Base-by-base conservation (phyloP, 208 protist genomes). In the Leptomonas pyrrhocoris region DNA sequence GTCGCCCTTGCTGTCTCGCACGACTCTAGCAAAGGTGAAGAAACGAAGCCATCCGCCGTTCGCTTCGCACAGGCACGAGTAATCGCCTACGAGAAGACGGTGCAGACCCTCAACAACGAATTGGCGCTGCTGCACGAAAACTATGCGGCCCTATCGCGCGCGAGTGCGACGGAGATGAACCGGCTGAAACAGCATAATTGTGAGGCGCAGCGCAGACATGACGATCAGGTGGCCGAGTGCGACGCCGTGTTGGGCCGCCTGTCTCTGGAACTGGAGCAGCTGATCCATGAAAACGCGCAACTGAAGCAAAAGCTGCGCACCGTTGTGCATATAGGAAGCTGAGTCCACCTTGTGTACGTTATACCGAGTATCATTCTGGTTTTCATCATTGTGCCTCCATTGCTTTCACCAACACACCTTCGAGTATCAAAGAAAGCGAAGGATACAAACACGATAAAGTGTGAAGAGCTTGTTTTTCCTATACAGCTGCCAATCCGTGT, bases 241-340 rank as follows among this genome's bases (percentile, higher is more conserved):
- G 81, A 94, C 64, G 61, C 77, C 0, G 82, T 89, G 45, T 63
- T 94, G 18, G 61, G 74, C 19, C 67, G 83, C 6, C 43, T 94
- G 0, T 82, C 86, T 21, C 59, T 80, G 4, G 89, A 94, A 49
- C 57, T 94, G 27, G 89, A 94, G 63, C 68, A 83, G 54, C 60
- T 92, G 8, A 86, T 94, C 13, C 57, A 55, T 1, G 86, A 92
- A 64, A 94, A 94, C 62, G 83, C 79, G 19, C 75, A 80, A 21
- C 63, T 94, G 23, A 89, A 86, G 61, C 68, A 80, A 25, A 73
- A 74, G 25, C 25, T 86, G 27, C 64, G 64, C 12, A 21, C 28
- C 2, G 19, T 43, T 38, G 16, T 67, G 15, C 30, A 60, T 25
- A 19, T 13, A n/a, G 46, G 46, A 18, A 23, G 16, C 5, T 61